Base-by-base conservation (phyloP, 2,329 filamentous ascomycete genomes). In the Fonsecaea erecta region DNA sequence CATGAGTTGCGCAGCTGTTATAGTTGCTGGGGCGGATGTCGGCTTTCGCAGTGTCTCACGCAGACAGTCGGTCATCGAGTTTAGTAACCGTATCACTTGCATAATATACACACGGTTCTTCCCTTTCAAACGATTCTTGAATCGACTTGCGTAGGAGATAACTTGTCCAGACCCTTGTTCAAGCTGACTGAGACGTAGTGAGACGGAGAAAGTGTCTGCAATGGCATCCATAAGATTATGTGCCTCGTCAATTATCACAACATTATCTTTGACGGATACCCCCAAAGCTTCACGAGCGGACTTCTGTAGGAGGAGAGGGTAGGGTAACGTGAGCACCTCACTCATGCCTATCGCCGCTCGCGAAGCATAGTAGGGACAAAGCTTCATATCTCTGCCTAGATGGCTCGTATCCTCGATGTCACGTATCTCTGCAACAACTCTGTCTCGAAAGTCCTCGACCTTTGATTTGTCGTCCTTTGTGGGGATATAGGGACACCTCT, bases 151-250 rank as follows among this genome's bases (percentile, higher is more conserved):
- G 72, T 99, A 99, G 0, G 88, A 82, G 0, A 88, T 89, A 1
- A 99, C 82, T 78, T 96, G 93, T 55, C 84, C 83, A 60, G 91
- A 85, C 2, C 90, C 91, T 64, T 85, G 84, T 56, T 86, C 86
- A 18, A 98, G 80, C 68, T 97, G 93, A 28, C 81, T 80, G 3
- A 96, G 80, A 1, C 86, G 86, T 21, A 98, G 84, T 37, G 90
- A 87, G 0, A 92, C 87, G 0, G 93, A 93, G 75, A 97, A 88
- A 35, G 97, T 95, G 52, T 88, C 90, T 16, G 92, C 86, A 52
- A 99, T 92, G 0, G 94, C 93, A 75, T 97, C 93, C 90, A 97
- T 97, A 59, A 99, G 86, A 74, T 99, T 99, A 75, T 99, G 95
- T 0, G 95, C 95, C 80, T 99, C 95, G 71, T 99, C 95, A 54